phyloP scores from a whole-genome alignment of 441 rosid species.

The Adansonia grandidieri region DNA sequence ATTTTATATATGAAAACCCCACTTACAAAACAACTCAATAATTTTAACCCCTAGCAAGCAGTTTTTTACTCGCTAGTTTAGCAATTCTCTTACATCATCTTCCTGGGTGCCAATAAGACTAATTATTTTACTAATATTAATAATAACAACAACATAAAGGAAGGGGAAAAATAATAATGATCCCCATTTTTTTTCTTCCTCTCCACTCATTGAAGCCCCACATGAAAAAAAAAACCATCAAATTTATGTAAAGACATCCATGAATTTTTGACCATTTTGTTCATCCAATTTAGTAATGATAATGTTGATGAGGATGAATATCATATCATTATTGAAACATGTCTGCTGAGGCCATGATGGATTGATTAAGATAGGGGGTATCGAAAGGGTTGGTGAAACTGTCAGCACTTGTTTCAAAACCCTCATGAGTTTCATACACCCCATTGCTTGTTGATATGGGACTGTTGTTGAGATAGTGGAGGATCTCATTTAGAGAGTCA shows the following conservation, averaged over 20 bases:
- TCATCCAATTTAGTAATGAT: neutral
- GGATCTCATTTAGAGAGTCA: constrained; percentile 41
- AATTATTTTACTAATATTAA: neutral
- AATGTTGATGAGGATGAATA: neutral
- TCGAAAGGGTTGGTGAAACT: constrained; percentile 33
- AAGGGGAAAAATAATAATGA: neutral
- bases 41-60: neutral
- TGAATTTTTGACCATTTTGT: constrained; percentile 14
- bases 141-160: neutral
- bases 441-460: constrained; percentile 4
- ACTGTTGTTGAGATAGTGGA: constrained; percentile 28
- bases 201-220: constrained; percentile 8
- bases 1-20: neutral
- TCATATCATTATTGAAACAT: constrained; percentile 32
- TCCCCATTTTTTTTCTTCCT: neutral
- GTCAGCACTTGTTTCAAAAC: constrained; percentile 20
- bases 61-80: neutral
- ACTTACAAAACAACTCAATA: too few relatives aligned
- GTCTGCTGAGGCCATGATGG: constrained; percentile 46
- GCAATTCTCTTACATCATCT: constrained; percentile 19
- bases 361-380: constrained; percentile 33
- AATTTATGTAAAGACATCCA: neutral
- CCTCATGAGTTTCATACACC: constrained; percentile 7
- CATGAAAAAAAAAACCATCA: neutral
- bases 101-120: neutral